These are phyloP conservation scores for Agastache rugosa DNA, from an alignment of 257 asterid species.

Conservation along the genomic window DNA sequence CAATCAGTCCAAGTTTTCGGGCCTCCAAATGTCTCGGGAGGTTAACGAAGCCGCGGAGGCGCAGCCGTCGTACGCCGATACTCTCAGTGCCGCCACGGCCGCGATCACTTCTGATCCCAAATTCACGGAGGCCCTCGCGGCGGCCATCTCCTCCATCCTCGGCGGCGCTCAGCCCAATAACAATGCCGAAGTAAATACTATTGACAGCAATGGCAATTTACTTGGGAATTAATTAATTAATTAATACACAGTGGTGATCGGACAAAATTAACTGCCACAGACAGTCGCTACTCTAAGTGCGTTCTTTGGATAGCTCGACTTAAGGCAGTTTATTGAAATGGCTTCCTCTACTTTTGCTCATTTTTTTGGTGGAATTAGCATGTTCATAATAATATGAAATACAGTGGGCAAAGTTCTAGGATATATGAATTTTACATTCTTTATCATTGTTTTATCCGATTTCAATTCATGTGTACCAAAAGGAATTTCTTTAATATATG, in stretches of 20 bases:
- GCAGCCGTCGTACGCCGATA: conserved; percentile 54
- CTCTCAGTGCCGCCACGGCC: conserved; percentile 79
- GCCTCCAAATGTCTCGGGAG: conserved; percentile 63
- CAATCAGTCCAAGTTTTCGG: conserved; percentile 84
- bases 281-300: too few relatives aligned
- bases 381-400: conserved; percentile 41
- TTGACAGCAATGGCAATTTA: conserved; percentile 43
- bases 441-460: conserved; percentile 18
- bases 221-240: conserved; percentile 46
- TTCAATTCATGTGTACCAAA: not conserved
- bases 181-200: conserved; percentile 39
- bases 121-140: conserved; percentile 85
- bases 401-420: conserved; percentile 23
- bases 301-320: too few relatives aligned
- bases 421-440: conserved; percentile 12
- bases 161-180: conserved; percentile 57
- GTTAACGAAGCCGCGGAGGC: conserved; percentile 4
- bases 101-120: conserved; percentile 87
- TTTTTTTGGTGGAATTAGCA: conserved; percentile 25
- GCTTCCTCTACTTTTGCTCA: not conserved
- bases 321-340: too few relatives aligned
- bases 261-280: not conserved
- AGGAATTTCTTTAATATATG: not conserved
- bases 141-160: conserved; percentile 80
- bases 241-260: not conserved